Conservation (phyloP, 805 yeast genomes). For the Martiniozyma abietophila region DNA sequence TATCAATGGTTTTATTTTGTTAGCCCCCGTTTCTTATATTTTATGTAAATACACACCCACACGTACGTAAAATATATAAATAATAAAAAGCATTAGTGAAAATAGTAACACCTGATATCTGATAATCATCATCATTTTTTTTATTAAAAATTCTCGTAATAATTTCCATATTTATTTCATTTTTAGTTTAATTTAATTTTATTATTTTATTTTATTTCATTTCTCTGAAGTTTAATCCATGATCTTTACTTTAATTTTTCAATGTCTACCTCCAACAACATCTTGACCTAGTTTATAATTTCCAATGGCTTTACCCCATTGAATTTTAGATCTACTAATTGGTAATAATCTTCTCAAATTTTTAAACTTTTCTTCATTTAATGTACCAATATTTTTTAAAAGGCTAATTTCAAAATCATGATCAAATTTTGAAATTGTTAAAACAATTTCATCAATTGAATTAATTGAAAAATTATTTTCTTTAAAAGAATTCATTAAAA, state of each 20-base stretch:
- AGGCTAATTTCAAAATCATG: constrained; percentile 48
- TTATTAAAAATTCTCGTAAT: not conserved
- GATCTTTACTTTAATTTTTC: no score
- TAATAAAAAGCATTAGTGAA: no score
- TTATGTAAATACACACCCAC: no score
- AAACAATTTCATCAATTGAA: constrained; percentile 24
- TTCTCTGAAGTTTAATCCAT: not conserved
- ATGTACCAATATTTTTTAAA: constrained; percentile 51
- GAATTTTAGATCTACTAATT: constrained; percentile 79
- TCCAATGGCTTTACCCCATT: constrained; percentile 93
- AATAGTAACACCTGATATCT: no score
- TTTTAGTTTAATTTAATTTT: no score
- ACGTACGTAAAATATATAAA: no score
- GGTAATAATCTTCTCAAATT: constrained; percentile 85
- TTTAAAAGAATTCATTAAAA: constrained; percentile 51
- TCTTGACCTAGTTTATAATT: constrained; percentile 81
- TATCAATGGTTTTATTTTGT: no score
- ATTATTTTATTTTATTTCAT: not conserved
- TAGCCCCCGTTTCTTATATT: no score
- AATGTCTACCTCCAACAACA: constrained; percentile 41
- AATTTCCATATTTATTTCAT: not conserved
- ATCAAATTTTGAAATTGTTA: constrained; percentile 48
- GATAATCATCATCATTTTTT: constrained; percentile 1
- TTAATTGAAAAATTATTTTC: constrained; percentile 18
- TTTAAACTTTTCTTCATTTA: constrained; percentile 79